A percentile compares a stretch with the other conserved stretches of the same genome.
Evolutionary conservation across 2,329 filamentous ascomycete genomes (phyloP).

Genomic region (Trichoderma citrinoviride): DNA sequence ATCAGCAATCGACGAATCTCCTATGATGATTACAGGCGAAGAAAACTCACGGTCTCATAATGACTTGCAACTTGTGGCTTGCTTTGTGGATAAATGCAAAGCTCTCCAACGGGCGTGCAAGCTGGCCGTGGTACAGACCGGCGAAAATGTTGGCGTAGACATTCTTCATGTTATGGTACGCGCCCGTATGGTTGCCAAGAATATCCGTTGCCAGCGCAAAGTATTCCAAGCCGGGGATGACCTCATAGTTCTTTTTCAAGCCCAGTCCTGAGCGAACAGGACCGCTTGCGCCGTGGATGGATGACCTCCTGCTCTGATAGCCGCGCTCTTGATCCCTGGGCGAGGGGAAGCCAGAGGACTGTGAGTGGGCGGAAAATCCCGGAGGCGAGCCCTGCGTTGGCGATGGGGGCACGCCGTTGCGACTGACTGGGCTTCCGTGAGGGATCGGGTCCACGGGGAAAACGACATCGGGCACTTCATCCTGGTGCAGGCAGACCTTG

Average conservation of each 20-base stretch:
- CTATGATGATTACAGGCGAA: not conserved
- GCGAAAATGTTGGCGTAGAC: conserved; percentile 83
- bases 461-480: conserved; percentile 58
- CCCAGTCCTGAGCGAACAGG: conserved; percentile 31
- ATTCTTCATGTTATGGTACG: conserved; percentile 75
- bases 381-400: conserved; percentile 57
- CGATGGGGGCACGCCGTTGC: conserved; percentile 52
- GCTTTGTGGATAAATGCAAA: conserved; percentile 61
- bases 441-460: conserved; percentile 33
- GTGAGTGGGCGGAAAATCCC: conserved; percentile 43
- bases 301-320: conserved; percentile 49
- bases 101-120: conserved; percentile 84
- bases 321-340: conserved; percentile 51
- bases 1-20: not conserved
- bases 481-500: conserved; percentile 66
- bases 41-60: conserved; percentile 68
- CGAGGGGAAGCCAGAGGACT: conserved; percentile 51
- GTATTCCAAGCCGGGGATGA: conserved; percentile 85
- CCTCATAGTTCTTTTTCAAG: conserved; percentile 66
- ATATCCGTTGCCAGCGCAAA: conserved; percentile 86
- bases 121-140: conserved; percentile 83
- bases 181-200: conserved; percentile 74
- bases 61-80: conserved; percentile 61
- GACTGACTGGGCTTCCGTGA: conserved; percentile 40
- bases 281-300: conserved; percentile 43